Conservation (phyloP, 139 green algal species). For the Tetradesmus lagerheimii region DNA sequence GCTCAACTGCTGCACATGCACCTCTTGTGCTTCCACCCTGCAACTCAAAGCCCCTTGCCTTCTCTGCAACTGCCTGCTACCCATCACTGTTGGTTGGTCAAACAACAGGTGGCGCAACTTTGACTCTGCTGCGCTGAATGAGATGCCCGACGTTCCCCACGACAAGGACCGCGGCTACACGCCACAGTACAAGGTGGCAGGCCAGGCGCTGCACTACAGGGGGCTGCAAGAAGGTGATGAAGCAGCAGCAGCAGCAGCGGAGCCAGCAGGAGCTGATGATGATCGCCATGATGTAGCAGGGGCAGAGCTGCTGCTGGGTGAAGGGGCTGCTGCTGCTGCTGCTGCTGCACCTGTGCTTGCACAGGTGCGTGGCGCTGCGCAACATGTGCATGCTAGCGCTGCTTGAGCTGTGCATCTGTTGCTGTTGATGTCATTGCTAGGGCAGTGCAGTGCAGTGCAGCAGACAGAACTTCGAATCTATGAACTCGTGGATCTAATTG, state of each 20-base stretch:
- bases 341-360: background rate
- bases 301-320: background rate
- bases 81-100: background rate
- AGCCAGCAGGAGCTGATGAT: background rate
- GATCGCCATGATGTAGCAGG: background rate
- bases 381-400: background rate
- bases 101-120: constrained; percentile 30
- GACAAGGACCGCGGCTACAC: constrained; percentile 13
- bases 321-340: background rate
- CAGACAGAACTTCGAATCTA: too few species aligned
- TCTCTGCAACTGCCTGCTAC: too few species aligned
- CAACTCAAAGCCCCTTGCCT: too few species aligned
- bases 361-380: background rate
- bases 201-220: constrained; percentile 31
- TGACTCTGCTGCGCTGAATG: constrained; percentile 23
- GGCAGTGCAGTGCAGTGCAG: too few species aligned
- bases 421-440: too few species aligned
- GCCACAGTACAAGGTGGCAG: constrained; percentile 17
- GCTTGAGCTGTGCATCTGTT: background rate
- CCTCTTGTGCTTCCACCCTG: too few species aligned
- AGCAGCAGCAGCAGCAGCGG: constrained; percentile 12
- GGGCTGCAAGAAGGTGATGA: background rate
- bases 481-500: too few species aligned
- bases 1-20: too few species aligned
- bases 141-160: background rate